phyloP scores from a whole-genome alignment of 345 rosid genomes.

The Aurinia saxatilis region DNA sequence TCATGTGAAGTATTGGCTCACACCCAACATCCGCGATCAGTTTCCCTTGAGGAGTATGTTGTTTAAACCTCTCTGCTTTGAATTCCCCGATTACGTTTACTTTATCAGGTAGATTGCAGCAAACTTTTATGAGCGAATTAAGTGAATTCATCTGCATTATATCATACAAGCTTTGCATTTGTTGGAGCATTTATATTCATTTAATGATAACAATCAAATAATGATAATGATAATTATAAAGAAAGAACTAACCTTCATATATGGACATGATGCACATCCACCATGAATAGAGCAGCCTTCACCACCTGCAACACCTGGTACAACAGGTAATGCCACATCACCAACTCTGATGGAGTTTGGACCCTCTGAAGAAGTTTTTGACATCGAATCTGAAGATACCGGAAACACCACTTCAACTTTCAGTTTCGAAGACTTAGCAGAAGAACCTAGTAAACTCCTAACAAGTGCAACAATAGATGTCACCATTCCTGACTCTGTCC shows the following conservation, averaged over 20 bases:
- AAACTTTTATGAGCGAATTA: slow-evolving; percentile 59
- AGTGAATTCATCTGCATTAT: slow-evolving; percentile 90
- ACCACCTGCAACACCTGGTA: slow-evolving; percentile 91
- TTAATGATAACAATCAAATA: not conserved
- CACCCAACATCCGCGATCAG: slow-evolving; percentile 96
- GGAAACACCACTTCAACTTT: slow-evolving; percentile 88
- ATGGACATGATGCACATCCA: slow-evolving; percentile 97
- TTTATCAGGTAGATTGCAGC: slow-evolving; percentile 63
- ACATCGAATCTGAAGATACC: slow-evolving; percentile 81
- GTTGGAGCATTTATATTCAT: not conserved
- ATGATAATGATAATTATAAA: not conserved
- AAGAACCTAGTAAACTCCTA: slow-evolving; percentile 47
- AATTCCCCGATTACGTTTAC: slow-evolving; percentile 35
- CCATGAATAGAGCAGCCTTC: slow-evolving; percentile 97
- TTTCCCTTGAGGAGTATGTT: slow-evolving; percentile 65
- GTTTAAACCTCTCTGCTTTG: slow-evolving; percentile 62
- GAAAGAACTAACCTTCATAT: slow-evolving; percentile 68
- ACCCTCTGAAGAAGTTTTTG: slow-evolving; percentile 46
- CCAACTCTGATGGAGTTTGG: slow-evolving; percentile 34
- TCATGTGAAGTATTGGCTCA: slow-evolving; percentile 95
- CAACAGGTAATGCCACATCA: slow-evolving; percentile 53
- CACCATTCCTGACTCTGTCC: slow-evolving; percentile 97
- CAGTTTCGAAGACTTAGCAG: slow-evolving; percentile 45
- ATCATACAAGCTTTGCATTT: slow-evolving; percentile 3
- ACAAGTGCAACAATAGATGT: slow-evolving; percentile 86